Evolutionary conservation across 192 early-diverging fungal species (phyloP).

Genomic region (Dimargaris cristalligena): DNA sequence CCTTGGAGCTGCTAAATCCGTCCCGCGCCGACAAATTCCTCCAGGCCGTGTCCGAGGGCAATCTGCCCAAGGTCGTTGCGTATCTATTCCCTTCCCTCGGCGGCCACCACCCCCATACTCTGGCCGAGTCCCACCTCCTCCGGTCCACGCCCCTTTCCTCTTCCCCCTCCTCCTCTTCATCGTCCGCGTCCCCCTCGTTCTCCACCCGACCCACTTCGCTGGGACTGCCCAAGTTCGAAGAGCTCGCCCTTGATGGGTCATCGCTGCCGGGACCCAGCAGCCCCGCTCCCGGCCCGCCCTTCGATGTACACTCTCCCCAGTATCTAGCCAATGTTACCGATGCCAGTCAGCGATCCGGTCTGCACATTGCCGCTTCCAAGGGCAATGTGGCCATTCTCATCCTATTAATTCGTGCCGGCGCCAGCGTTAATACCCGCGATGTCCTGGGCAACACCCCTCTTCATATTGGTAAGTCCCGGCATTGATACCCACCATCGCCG

Average conservation of each 20-base stretch:
- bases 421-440: not conserved
- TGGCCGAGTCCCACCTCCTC: not conserved
- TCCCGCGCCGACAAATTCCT: not conserved
- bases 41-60: not conserved
- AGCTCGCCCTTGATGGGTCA: not conserved
- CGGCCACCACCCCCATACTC: not conserved
- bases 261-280: not conserved
- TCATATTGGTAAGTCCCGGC: slow-evolving; percentile 3
- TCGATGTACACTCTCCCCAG: not conserved
- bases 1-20: not conserved
- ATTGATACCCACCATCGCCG: too few species aligned
- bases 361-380: slow-evolving; percentile 1
- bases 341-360: not conserved
- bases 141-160: not conserved
- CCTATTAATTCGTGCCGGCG: not conserved
- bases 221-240: not conserved
- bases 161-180: not conserved
- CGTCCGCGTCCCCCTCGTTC: not conserved
- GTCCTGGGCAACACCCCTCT: slow-evolving; percentile 2
- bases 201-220: not conserved
- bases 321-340: not conserved
- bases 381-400: not conserved
- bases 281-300: not conserved
- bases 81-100: not conserved
- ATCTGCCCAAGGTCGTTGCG: not conserved